phyloP scores from a whole-genome alignment of 2,329 filamentous ascomycete species.

The Ramularia endophylla region DNA sequence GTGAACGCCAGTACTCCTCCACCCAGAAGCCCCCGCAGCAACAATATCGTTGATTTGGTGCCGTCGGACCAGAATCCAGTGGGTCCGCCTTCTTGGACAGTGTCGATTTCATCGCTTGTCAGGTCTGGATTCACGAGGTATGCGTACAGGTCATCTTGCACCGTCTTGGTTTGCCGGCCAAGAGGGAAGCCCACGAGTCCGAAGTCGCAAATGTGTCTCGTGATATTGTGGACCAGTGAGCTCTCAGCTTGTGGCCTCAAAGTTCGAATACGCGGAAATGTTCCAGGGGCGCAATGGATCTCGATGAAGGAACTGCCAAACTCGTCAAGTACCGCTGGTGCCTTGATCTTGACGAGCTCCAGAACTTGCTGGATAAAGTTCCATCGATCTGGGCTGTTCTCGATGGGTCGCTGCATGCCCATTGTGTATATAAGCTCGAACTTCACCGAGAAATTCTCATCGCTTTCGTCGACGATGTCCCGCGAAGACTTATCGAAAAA shows the following conservation, averaged over 20 bases:
- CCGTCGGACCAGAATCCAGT: not conserved
- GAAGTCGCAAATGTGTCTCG: not conserved
- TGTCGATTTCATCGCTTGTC: not conserved
- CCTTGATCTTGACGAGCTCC: conserved; percentile 21
- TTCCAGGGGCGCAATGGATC: conserved; percentile 6
- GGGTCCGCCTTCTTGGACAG: not conserved
- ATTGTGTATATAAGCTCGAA: conserved; percentile 43
- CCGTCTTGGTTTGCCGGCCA: conserved; percentile 5
- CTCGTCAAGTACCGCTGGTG: not conserved
- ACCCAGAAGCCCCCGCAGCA: conserved; percentile 56
- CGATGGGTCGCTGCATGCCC: conserved; percentile 34
- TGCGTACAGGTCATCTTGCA: conserved; percentile 10
- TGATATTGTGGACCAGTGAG: not conserved
- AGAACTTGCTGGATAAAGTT: conserved; percentile 32
- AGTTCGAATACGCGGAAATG: conserved; percentile 54
- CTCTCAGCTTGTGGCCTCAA: conserved; percentile 35
- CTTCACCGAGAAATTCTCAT: conserved; percentile 36
- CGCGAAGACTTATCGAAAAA: conserved; percentile 48
- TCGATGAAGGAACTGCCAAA: conserved; percentile 6
- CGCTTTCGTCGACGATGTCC: conserved; percentile 60
- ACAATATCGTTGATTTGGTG: conserved; percentile 36
- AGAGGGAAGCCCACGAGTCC: conserved; percentile 14
- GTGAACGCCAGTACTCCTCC: conserved; percentile 55
- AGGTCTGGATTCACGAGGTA: conserved; percentile 17
- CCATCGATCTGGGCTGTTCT: conserved; percentile 38